Evolutionary conservation across 164 flowering plant species (phyloP).

Genomic region (Paratinospora sagittata): DNA sequence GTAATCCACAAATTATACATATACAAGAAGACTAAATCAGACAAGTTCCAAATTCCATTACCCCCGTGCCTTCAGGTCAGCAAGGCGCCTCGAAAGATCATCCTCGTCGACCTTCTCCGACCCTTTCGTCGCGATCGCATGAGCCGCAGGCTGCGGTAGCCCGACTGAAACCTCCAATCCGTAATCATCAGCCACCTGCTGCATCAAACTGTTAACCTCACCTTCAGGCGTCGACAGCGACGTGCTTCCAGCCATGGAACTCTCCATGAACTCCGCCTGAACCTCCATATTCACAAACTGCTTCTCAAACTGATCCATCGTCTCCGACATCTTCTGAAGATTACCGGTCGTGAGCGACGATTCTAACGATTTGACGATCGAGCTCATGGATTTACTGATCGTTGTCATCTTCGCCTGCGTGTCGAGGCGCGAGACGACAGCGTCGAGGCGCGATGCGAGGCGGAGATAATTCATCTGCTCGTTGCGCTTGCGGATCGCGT

Average conservation of each 20-base stretch:
- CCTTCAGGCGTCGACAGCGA: constrained; percentile 22
- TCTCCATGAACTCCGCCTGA: constrained; percentile 21
- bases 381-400: constrained; percentile 18
- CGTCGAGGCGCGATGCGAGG: constrained; percentile 19
- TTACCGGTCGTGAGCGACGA: constrained; percentile 16
- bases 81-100: constrained; percentile 21
- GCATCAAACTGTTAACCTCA: constrained; percentile 21
- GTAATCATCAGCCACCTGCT: constrained; percentile 25
- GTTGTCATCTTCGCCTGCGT: constrained; percentile 20
- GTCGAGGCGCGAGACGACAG: constrained; percentile 20
- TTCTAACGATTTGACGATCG: constrained; percentile 18
- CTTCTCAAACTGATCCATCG: constrained; percentile 23
- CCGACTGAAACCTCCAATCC: constrained; percentile 23
- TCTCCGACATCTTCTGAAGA: constrained; percentile 21
- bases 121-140: constrained; percentile 11
- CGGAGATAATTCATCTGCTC: constrained; percentile 24
- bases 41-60: constrained; percentile 2
- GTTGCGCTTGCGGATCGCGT: constrained; percentile 17
- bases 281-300: constrained; percentile 24
- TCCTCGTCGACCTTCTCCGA: constrained; percentile 20
- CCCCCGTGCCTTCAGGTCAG: constrained; percentile 21
- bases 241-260: constrained; percentile 23
- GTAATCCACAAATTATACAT: constrained; percentile 8
- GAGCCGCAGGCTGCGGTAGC: constrained; percentile 16
- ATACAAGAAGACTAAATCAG: background rate